These are phyloP conservation scores for Pelargonium citronellum DNA, from an alignment of 441 rosid species.

Conservation along the genomic window DNA sequence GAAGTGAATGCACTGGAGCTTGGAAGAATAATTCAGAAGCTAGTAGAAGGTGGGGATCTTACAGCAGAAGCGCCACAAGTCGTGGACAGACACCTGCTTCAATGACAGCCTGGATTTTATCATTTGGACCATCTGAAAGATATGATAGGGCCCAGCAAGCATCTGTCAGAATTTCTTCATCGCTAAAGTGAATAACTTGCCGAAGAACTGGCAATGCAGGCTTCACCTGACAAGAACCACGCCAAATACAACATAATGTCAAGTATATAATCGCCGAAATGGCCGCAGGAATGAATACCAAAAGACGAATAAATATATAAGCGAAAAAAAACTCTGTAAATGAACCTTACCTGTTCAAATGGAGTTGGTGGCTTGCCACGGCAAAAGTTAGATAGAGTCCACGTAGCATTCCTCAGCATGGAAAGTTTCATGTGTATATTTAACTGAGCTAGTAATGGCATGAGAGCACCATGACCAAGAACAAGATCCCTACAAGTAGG, in stretches of 20 bases:
- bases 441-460: slow-evolving; percentile 29
- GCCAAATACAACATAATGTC: too few species aligned
- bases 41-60: slow-evolving; percentile 12
- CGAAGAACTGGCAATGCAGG: slow-evolving; percentile 27
- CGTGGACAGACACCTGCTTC: slow-evolving; percentile 34
- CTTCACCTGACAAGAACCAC: slow-evolving; percentile 25
- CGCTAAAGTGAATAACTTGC: slow-evolving; percentile 23
- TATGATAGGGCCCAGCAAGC: slow-evolving; percentile 42
- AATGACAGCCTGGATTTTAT: slow-evolving; percentile 37
- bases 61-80: slow-evolving; percentile 34
- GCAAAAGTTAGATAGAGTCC: slow-evolving; percentile 39
- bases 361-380: slow-evolving; percentile 37
- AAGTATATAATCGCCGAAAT: too few species aligned
- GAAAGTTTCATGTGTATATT: slow-evolving; percentile 34
- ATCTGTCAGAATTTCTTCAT: slow-evolving; percentile 37
- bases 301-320: too few species aligned
- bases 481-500: slow-evolving; percentile 35
- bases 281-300: too few species aligned
- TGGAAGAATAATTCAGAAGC: too few species aligned
- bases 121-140: slow-evolving; percentile 32
- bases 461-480: slow-evolving; percentile 29
- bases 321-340: too few species aligned
- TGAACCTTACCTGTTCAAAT: slow-evolving; percentile 25
- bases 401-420: slow-evolving; percentile 36
- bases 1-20: too few species aligned